Base-by-base conservation (phyloP, 768 basidiomycete species). In the Amyloporia xantha region DNA sequence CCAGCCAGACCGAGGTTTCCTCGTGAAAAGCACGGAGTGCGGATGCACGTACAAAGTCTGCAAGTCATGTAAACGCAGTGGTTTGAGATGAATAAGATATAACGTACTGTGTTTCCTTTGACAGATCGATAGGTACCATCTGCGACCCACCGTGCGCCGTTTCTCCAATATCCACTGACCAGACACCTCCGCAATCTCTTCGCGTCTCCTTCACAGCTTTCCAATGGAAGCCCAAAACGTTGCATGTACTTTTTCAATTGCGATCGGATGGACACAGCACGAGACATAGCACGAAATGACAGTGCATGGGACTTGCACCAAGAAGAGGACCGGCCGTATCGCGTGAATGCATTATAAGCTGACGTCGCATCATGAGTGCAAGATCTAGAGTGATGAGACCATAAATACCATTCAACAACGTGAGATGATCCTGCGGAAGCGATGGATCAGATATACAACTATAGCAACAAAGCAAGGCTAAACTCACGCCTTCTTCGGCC, bases 181-280 rank as follows among this genome's bases (percentile, higher is more conserved):
- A 99, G 76, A 62, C 96, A 98, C 54, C 80, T 77, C n/a, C 92
- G 74, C 45, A 99, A 67, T 38, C 88, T 72, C 55, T 79, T 81
- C 6, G 79, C 82, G 66, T 98, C 94, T 0, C 91, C 92, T 59
- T 95, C 77, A 63, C 95, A 97, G 63, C 91, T 93, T 49, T 87
- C 79, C 19, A 82, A 64, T 0, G 88, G 86, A 21, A 95, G 71
- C 36, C 81, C 76, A 62, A 96, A 98, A 11, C 96, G 81, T 48
- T 84, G 79, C 81, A 98, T 85, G 63, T 97, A 98, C 67, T 93
- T 96, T 61, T 87, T 85, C 28, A 99, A 74, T 60, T 99, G 96
- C n/a, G 86, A 77, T 5, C 95, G 83, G 56, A 99, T 96, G 1
- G 93, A 94, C 15, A 97, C 80, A 0, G 90, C 95, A 44, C 96